These are phyloP conservation scores for Diplotaxis tenuifolia DNA, from an alignment of 345 rosid genomes.

Conservation along the genomic window DNA sequence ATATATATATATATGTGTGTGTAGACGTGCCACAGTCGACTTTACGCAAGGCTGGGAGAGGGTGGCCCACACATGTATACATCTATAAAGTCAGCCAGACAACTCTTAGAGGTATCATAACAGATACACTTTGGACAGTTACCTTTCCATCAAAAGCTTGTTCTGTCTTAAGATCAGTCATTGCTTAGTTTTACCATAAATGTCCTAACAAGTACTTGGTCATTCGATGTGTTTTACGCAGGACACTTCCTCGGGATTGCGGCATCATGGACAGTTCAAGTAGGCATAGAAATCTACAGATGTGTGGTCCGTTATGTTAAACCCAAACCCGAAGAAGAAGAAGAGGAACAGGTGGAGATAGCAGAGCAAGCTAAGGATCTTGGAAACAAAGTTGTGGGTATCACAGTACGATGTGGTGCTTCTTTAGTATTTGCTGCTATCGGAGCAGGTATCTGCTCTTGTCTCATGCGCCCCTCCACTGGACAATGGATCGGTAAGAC, in stretches of 20 bases:
- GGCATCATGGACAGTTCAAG: conserved; percentile 91
- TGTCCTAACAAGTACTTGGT: background rate
- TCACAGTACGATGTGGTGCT: conserved; percentile 69
- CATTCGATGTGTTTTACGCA: conserved; percentile 36
- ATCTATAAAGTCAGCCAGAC: conserved; percentile 73
- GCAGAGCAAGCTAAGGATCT: conserved; percentile 56
- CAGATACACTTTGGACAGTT: background rate
- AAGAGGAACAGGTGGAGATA: conserved; percentile 35
- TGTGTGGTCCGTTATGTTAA: conserved; percentile 36
- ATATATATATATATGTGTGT: conserved; percentile 13
- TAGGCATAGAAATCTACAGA: conserved; percentile 74
- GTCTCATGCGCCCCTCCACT: conserved; percentile 63
- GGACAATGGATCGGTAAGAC: conserved; percentile 94
- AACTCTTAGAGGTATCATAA: conserved; percentile 75
- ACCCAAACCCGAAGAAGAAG: conserved; percentile 36
- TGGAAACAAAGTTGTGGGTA: conserved; percentile 65
- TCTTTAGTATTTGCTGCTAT: conserved; percentile 84
- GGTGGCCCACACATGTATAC: conserved; percentile 61
- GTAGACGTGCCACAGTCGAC: conserved; percentile 87
- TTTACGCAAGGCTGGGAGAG: conserved; percentile 75
- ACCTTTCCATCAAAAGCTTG: background rate
- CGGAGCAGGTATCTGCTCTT: conserved; percentile 88
- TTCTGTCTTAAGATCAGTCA: background rate
- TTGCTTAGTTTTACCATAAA: background rate
- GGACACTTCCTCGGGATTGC: conserved; percentile 78